Conservation (phyloP, 768 basidiomycete species). For the Chalciporus piperatus region DNA sequence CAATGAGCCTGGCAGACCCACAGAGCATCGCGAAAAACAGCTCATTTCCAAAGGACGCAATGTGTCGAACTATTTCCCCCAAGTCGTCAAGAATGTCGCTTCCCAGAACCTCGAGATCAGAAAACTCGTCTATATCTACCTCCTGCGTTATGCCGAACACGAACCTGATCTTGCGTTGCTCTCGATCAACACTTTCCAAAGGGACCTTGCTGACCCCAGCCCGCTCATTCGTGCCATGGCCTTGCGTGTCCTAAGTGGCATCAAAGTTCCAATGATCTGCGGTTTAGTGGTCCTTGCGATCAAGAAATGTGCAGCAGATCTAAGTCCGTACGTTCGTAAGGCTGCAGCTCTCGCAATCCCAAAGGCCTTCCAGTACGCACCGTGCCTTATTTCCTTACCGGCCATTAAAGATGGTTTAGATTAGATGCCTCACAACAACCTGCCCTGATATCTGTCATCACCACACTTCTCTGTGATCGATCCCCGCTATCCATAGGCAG, state of each 20-base stretch:
- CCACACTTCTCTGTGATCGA: constrained; percentile 62
- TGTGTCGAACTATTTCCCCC: constrained; percentile 91
- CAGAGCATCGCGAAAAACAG: constrained; percentile 36
- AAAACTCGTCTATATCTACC: constrained; percentile 97
- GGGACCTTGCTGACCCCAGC: constrained; percentile 87
- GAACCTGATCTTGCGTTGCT: constrained; percentile 94
- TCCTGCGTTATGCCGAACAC: constrained; percentile 87
- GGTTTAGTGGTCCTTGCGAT: constrained; percentile 84
- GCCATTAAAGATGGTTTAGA: constrained; percentile 39
- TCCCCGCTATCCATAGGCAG: constrained; percentile 88
- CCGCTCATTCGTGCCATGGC: constrained; percentile 97
- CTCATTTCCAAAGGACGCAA: constrained; percentile 91
- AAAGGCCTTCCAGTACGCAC: constrained; percentile 71
- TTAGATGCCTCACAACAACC: constrained; percentile 72
- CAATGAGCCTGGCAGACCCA: background rate
- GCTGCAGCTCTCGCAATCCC: constrained; percentile 87
- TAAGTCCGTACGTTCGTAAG: constrained; percentile 94
- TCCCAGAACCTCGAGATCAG: constrained; percentile 90
- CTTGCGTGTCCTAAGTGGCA: constrained; percentile 86
- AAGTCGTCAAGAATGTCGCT: constrained; percentile 96
- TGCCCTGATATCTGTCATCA: constrained; percentile 66
- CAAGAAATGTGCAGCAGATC: constrained; percentile 87
- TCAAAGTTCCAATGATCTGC: constrained; percentile 86
- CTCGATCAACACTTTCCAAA: constrained; percentile 98
- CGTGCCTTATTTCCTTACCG: constrained; percentile 14